Conservation (phyloP, 495 filamentous ascomycete genomes). For the Beverwykella pulmonaria region DNA sequence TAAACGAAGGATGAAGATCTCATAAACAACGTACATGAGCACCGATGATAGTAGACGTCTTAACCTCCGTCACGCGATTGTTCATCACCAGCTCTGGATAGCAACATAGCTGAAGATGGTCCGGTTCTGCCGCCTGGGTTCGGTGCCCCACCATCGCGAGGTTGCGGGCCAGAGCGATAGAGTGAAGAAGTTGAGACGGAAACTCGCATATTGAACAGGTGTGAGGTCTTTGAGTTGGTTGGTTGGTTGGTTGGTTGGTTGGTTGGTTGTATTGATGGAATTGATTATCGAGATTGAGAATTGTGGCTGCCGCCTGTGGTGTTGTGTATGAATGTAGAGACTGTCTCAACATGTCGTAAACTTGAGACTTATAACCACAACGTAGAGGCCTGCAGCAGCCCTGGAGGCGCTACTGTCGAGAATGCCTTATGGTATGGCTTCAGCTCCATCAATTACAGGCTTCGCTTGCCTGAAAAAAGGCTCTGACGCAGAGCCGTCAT, state of each 20-base stretch:
- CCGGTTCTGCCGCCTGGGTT: slow-evolving; percentile 1
- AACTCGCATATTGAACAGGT: slow-evolving; percentile 13
- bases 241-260: too few relatives aligned
- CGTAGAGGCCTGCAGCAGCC: slow-evolving; percentile 21
- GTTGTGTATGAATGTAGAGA: slow-evolving; percentile 2
- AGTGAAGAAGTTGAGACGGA: background rate
- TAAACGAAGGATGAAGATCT: background rate
- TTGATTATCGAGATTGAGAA: slow-evolving; percentile 8
- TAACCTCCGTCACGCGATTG: slow-evolving; percentile 32
- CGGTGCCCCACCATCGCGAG: slow-evolving; percentile 28
- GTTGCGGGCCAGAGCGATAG: slow-evolving; percentile 13
- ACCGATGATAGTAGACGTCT: background rate
- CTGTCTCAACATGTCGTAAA: slow-evolving; percentile 6
- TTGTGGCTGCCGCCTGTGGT: slow-evolving; percentile 12
- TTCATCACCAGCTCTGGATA: slow-evolving; percentile 6
- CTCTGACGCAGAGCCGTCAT: slow-evolving; percentile 10
- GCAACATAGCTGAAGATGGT: slow-evolving; percentile 8
- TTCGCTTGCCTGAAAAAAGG: slow-evolving; percentile 25
- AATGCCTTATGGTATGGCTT: slow-evolving; percentile 12
- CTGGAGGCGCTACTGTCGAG: slow-evolving; percentile 9
- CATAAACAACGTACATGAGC: slow-evolving; percentile 1
- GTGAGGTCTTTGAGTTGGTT: slow-evolving; percentile 1
- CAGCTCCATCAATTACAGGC: slow-evolving; percentile 17
- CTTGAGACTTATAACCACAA: background rate
- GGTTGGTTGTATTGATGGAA: background rate